Conservation (phyloP, 2,329 filamentous ascomycete genomes). For the Colletotrichum lentis region DNA sequence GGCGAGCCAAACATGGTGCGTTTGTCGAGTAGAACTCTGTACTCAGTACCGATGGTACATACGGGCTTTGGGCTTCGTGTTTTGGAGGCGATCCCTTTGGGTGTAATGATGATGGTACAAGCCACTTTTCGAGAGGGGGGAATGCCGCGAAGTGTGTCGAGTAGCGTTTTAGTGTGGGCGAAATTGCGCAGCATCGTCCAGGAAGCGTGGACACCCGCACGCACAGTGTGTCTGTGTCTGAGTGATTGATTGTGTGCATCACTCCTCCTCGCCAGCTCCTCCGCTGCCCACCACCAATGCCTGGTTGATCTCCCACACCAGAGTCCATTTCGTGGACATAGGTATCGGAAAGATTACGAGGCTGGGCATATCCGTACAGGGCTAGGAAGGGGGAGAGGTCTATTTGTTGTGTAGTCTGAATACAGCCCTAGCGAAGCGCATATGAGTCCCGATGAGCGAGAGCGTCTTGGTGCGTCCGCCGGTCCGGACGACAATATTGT, state of each 20-base stretch:
- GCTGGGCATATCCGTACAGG: neutral
- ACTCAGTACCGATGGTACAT: constrained; percentile 19
- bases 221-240: constrained; percentile 26
- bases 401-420: constrained; percentile 14
- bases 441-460: neutral
- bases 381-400: constrained; percentile 2
- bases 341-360: constrained; percentile 15
- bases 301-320: constrained; percentile 4
- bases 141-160: constrained; percentile 36
- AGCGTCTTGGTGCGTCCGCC: neutral
- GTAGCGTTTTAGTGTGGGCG: constrained; percentile 37
- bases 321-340: constrained; percentile 8
- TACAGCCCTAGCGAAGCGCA: constrained; percentile 19
- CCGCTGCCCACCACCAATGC: neutral
- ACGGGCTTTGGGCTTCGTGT: constrained; percentile 10
- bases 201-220: constrained; percentile 14
- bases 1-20: constrained; percentile 24
- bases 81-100: constrained; percentile 18
- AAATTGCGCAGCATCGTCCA: constrained; percentile 26
- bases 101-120: constrained; percentile 35
- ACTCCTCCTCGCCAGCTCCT: constrained; percentile 2
- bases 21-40: constrained; percentile 28
- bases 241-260: neutral
- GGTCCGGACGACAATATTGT: neutral
- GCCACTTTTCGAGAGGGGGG: constrained; percentile 30